Base-by-base conservation (phyloP, 2,329 filamentous ascomycete genomes). In the Colletotrichum tofieldiae region DNA sequence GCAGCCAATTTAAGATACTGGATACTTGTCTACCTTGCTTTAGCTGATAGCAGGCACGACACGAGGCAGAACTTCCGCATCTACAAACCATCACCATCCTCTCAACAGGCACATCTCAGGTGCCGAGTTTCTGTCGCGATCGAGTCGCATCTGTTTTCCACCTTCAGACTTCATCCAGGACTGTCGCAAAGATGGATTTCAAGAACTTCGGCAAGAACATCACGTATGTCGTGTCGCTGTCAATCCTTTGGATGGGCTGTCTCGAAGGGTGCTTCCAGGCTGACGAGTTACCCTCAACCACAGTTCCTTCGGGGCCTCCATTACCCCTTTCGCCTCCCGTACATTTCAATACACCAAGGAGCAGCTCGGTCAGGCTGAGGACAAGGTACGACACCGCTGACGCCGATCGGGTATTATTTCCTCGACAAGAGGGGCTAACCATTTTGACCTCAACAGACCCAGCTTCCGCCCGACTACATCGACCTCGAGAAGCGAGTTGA, bases 401-500 rank as follows among this genome's bases (percentile, higher is more conserved):
- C 26, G 32, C 43, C 35, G 59, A 56, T 54, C n/a, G 5, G 20
- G 29, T 26, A 23, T 20, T 52, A 37, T 7, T 32, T 49, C 11
- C 23, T 61, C 35, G 47, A 71, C 41, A 8, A 52, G 41, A 52
- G 35, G 43, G 39, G 71, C 74, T 77, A 59, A 77, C 67, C 60
- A 35, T 58, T 41, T 26, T 9, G 35, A 9, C n/a, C n/a, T 39
- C 20, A 67, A 73, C 78, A 97, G 94, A 99, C 96, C 75, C 93
- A 98, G 86, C 94, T 99, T 54, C 96, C 96, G 56, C 93, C 95
- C 77, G 96, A 98, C 85, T 99, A 99, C 85, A 94, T 98, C 81
- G 95, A 98, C 84, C 93, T 99, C 74, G 96, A 99, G 90, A 98
- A 98, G 90, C 93, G 96, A 76, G 95, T 98, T 79, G 96, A 99